A percentile compares a stretch with the other conserved stretches of the same genome.
Evolutionary conservation across 1,139 yeast genomes (phyloP).

Genomic region (Scheffersomyces lignicola): DNA sequence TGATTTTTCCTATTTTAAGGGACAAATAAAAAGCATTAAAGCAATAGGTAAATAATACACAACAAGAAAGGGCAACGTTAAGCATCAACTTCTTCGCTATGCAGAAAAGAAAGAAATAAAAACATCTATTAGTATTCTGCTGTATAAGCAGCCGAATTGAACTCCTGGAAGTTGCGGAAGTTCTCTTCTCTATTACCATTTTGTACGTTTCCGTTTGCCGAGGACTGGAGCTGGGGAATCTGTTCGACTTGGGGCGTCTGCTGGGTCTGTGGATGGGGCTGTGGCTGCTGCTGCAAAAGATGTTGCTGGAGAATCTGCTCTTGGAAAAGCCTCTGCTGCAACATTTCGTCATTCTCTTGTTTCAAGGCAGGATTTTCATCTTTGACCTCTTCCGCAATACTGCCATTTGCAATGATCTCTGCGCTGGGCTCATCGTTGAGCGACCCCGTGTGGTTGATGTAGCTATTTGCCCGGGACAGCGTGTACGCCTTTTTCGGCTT

Average conservation of each 20-base stretch:
- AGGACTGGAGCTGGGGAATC: constrained; percentile 1
- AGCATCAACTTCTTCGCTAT: too few species aligned
- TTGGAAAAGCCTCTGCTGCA: constrained; percentile 15
- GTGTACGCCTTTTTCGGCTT: constrained; percentile 44
- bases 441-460: constrained; percentile 4
- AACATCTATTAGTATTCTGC: constrained; percentile 1
- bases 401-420: not conserved
- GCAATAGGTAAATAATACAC: not conserved
- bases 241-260: constrained; percentile 6
- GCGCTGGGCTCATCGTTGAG: not conserved
- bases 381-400: constrained; percentile 1
- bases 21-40: not conserved
- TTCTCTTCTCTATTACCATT: constrained; percentile 10
- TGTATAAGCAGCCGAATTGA: constrained; percentile 8
- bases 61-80: not conserved
- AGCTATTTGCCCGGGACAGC: constrained; percentile 17
- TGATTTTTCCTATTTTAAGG: too few species aligned
- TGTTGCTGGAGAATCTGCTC: constrained; percentile 17
- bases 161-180: constrained; percentile 15
- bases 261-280: constrained; percentile 7
- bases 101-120: too few species aligned
- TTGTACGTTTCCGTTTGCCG: constrained; percentile 4
- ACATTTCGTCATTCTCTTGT: constrained; percentile 6
- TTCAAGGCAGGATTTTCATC: not conserved
- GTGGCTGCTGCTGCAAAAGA: constrained; percentile 8